Conservation (phyloP, 441 rosid species). For the Lepidium campestre region DNA sequence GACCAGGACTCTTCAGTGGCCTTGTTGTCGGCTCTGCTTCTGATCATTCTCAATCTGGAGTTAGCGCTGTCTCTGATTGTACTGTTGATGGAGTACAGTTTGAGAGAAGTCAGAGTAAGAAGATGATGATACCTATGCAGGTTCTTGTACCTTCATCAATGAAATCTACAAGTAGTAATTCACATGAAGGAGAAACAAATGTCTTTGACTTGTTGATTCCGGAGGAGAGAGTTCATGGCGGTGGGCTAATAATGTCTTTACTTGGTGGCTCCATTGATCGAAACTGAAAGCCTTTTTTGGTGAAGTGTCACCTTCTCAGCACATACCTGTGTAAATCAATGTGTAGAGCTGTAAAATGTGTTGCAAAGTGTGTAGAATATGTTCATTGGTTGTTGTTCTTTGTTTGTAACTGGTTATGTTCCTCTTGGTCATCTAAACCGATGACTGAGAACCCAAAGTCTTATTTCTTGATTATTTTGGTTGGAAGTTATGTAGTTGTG, state of each 20-base stretch:
- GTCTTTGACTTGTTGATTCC: conserved; percentile 48
- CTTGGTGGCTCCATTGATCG: conserved; percentile 55
- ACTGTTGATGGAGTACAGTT: conserved; percentile 30
- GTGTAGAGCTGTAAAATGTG: neutral
- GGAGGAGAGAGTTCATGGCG: conserved; percentile 94
- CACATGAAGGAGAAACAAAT: conserved; percentile 19
- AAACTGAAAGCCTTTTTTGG: conserved; percentile 26
- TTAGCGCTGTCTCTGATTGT: conserved; percentile 48
- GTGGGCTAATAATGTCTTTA: conserved; percentile 66
- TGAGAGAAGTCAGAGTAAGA: conserved; percentile 35
- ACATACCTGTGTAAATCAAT: neutral
- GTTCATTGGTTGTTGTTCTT: neutral
- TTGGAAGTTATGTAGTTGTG: neutral
- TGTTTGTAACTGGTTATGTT: neutral
- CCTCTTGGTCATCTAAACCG: neutral
- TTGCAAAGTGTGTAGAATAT: neutral
- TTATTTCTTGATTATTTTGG: neutral
- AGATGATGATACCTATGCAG: conserved; percentile 69
- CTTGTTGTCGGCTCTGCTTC: conserved; percentile 46
- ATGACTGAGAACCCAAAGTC: neutral
- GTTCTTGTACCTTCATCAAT: conserved; percentile 81
- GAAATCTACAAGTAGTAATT: conserved; percentile 43
- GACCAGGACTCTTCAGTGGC: conserved; percentile 73
- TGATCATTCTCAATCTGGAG: conserved; percentile 51
- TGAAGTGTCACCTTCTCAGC: neutral